A percentile compares a stretch with the other conserved stretches of the same genome.
These are phyloP conservation scores for Trametes cubensis DNA, from an alignment of 768 basidiomycete species.

Conservation along the genomic window DNA sequence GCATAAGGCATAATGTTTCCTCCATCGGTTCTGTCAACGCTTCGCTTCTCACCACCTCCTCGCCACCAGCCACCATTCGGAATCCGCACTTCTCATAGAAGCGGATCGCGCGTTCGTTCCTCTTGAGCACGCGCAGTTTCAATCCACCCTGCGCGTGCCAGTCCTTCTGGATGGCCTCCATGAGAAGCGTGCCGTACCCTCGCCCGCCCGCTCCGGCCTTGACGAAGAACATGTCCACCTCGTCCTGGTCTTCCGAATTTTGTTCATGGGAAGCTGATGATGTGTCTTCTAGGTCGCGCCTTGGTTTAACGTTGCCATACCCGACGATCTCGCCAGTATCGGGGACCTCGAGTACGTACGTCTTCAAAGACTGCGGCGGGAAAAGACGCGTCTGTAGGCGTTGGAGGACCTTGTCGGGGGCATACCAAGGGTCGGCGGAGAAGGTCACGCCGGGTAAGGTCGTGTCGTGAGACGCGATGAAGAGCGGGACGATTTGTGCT, in stretches of 20 bases:
- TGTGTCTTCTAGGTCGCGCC: background rate
- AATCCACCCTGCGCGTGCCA: background rate
- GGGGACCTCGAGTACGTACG: slow-evolving; percentile 9
- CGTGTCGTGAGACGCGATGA: slow-evolving; percentile 2
- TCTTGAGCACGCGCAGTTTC: slow-evolving; percentile 2
- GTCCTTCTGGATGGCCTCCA: slow-evolving; percentile 12
- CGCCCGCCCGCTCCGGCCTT: slow-evolving; percentile 1
- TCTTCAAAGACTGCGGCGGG: background rate
- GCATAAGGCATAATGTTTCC: slow-evolving; percentile 8
- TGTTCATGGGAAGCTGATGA: background rate
- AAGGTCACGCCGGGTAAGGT: slow-evolving; percentile 3
- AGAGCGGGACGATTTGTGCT: slow-evolving; percentile 5
- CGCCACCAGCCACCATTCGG: background rate
- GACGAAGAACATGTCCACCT: slow-evolving; percentile 18
- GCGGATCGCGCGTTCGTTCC: slow-evolving; percentile 12
- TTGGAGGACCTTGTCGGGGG: background rate
- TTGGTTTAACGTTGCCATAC: slow-evolving; percentile 11
- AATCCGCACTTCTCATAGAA: slow-evolving; percentile 9
- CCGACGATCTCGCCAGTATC: slow-evolving; percentile 5
- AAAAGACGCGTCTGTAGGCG: slow-evolving; percentile 7
- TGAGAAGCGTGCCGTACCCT: slow-evolving; percentile 10
- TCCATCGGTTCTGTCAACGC: background rate
- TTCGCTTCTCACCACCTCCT: background rate
- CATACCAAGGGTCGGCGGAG: slow-evolving; percentile 4
- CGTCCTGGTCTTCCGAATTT: background rate